phyloP scores from a whole-genome alignment of 805 yeast genomes.

The Candida nonsorbophila region DNA sequence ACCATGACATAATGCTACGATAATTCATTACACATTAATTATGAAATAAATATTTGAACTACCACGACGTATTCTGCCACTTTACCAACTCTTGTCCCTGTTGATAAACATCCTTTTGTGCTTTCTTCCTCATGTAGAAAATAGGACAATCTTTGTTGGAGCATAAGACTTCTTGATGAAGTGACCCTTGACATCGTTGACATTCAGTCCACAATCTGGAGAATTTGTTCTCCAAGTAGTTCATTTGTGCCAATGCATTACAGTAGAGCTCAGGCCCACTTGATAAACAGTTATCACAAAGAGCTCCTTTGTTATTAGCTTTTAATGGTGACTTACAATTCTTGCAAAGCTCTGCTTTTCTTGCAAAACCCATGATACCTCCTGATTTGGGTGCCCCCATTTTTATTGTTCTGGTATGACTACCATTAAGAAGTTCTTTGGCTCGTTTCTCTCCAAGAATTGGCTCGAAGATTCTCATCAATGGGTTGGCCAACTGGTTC shows the following conservation, averaged over 20 bases:
- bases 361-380: conserved; percentile 88
- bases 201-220: conserved; percentile 96
- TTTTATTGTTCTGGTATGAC: conserved; percentile 74
- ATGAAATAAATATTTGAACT: too few relatives aligned
- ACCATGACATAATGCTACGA: too few relatives aligned
- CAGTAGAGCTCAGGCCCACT: conserved; percentile 80
- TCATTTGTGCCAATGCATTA: conserved; percentile 74
- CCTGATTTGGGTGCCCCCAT: conserved; percentile 75
- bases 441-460: conserved; percentile 84
- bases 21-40: too few relatives aligned
- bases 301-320: conserved; percentile 54
- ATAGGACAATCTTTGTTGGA: conserved; percentile 96
- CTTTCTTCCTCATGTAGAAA: conserved; percentile 91
- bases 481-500: conserved; percentile 88
- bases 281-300: conserved; percentile 75
- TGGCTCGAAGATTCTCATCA: conserved; percentile 91
- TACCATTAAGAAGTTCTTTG: conserved; percentile 72
- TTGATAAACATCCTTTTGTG: conserved; percentile 63
- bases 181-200: conserved; percentile 93
- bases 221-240: conserved; percentile 74
- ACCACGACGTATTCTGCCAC: conserved; percentile 63
- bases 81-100: conserved; percentile 55
- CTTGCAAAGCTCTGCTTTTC: conserved; percentile 82
- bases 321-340: conserved; percentile 81
- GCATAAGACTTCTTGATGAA: conserved; percentile 94